Evolutionary conservation across 306 rosid species (phyloP), one percentile per base, ranked within the genome.

Genomic region (Fragaria nilgerrensis): DNA sequence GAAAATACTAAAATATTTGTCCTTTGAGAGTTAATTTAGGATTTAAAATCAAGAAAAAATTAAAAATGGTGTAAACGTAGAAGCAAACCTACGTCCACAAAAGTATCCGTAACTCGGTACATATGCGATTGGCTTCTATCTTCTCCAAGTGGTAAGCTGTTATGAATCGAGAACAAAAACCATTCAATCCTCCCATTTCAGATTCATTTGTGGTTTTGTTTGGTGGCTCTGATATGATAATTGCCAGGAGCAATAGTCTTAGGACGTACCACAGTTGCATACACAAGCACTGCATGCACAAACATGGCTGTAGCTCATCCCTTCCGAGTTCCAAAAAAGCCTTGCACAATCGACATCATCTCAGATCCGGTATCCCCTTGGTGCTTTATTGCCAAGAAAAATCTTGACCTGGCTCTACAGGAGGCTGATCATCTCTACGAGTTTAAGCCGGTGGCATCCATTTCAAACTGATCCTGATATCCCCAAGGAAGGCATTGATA

Each of bases 291-390:
- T 62, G 43, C 68, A 7, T 14, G 75, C 82, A 82, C 85, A 63
- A 73, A 78, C 78, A 90, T 94, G 96, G 69, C 95, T 22, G 85
- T 81, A 49, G 75, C 65, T 53, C 86, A 67, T 32, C 67, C 39
- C 37, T 64, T 64, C 44, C 23, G 70, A 64, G 70, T 64, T 64
- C 70, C 70, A 43, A 95, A 84, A 88, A 92, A 89, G 83, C 82
- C 84, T 11, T 82, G 91, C 29, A 66, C 75, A 80, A 78, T 95
- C 29, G 97, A 92, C 78, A 32, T 90, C 56, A 83, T 85, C 76
- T 86, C 95, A 16, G 97, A 92, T 70, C 90, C 92, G 14, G 90
- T 90, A 4, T 94, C 95, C 79, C 97, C 97, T 27, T 94, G 96
- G 95, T 94, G 97, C 83, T 89, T 85, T 73, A 84, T 95, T 76